Percentiles rank a stretch among this genome's conserved stretches.
Conservation (phyloP, 768 basidiomycete species). For the Amanita phalloides region DNA sequence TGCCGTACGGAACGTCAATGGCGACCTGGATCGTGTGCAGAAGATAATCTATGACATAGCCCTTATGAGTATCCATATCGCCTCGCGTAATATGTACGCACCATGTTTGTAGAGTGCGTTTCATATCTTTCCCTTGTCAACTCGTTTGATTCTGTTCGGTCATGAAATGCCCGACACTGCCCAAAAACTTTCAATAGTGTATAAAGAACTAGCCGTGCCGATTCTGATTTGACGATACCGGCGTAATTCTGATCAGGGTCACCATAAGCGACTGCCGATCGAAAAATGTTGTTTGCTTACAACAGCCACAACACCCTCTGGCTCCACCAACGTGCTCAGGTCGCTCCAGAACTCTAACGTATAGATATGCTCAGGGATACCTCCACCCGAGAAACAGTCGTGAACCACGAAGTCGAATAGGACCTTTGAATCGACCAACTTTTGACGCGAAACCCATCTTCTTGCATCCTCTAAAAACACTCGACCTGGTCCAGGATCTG, state of each 20-base stretch:
- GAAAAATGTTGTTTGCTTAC: conserved; percentile 32
- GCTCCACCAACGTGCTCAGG: conserved; percentile 48
- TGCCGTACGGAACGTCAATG: conserved; percentile 50
- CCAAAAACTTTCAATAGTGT: conserved; percentile 68
- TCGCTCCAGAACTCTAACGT: conserved; percentile 77
- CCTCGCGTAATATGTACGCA: conserved; percentile 22
- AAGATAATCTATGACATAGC: conserved; percentile 64
- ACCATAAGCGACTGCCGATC: not conserved
- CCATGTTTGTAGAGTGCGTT: conserved; percentile 64
- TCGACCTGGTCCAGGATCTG: conserved; percentile 43
- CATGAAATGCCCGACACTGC: conserved; percentile 79
- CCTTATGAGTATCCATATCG: not conserved
- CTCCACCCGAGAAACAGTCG: conserved; percentile 91
- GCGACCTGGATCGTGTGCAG: conserved; percentile 49
- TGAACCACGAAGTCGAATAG: conserved; percentile 72
- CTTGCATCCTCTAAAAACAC: conserved; percentile 77
- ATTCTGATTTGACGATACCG: conserved; percentile 51
- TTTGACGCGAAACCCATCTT: conserved; percentile 45
- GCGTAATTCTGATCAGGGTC: conserved; percentile 60
- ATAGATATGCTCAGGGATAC: conserved; percentile 80
- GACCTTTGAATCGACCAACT: conserved; percentile 17
- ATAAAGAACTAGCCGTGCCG: conserved; percentile 53
- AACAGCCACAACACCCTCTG: conserved; percentile 71
- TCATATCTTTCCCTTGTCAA: conserved; percentile 35
- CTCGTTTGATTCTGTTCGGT: conserved; percentile 29